phyloP scores from a whole-genome alignment of 805 yeast species.

The Candida mattraensis region DNA sequence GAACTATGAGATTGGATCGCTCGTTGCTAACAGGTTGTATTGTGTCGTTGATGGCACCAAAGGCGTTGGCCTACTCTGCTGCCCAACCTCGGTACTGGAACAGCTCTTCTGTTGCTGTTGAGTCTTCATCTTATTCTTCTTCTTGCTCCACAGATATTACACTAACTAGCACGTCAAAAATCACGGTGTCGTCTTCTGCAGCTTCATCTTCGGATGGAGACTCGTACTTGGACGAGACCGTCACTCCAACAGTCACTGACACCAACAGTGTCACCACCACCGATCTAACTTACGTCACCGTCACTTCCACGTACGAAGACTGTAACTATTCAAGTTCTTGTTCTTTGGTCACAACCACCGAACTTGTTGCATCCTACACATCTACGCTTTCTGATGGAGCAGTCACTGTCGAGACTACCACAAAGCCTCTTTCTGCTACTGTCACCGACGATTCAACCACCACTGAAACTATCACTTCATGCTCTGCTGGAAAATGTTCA shows the following conservation, averaged over 20 bases:
- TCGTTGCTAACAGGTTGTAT: conserved; percentile 9
- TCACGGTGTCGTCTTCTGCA: conserved; percentile 15
- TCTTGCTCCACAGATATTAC: conserved; percentile 22
- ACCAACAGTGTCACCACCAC: conserved; percentile 13
- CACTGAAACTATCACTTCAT: conserved; percentile 19
- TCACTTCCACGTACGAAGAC: conserved; percentile 21
- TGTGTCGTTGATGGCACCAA: conserved; percentile 7
- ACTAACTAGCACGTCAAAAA: conserved; percentile 14
- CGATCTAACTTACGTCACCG: conserved; percentile 17
- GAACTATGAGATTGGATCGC: conserved; percentile 10
- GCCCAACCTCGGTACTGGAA: conserved; percentile 22
- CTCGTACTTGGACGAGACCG: conserved; percentile 14
- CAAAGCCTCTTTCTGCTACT: conserved; percentile 15
- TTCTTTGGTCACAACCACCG: conserved; percentile 24
- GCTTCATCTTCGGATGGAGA: conserved; percentile 7
- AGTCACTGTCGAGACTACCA: conserved; percentile 22
- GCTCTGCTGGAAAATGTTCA: conserved; percentile 16
- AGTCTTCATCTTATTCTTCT: conserved; percentile 7
- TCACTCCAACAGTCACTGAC: conserved; percentile 22
- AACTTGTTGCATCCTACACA: conserved; percentile 26
- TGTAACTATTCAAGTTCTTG: conserved; percentile 24
- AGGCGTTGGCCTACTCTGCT: conserved; percentile 12
- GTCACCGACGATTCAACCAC: conserved; percentile 14
- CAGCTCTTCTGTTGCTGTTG: conserved; percentile 10
- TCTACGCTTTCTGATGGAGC: conserved; percentile 19